phyloP scores from a whole-genome alignment of 2,329 filamentous ascomycete genomes.

The Thielaviopsis ethacetica region DNA sequence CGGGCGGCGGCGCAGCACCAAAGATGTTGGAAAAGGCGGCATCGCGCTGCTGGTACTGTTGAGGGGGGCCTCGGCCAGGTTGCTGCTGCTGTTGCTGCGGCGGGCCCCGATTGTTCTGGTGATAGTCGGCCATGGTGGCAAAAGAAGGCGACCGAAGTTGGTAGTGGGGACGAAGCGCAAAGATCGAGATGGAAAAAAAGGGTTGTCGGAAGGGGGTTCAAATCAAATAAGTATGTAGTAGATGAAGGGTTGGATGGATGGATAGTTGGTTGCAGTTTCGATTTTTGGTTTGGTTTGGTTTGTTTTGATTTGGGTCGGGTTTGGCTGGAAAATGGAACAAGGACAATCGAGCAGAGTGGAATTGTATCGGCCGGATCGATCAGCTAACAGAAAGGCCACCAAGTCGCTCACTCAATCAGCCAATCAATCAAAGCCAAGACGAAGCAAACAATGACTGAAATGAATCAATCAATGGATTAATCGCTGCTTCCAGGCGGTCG shows the following conservation, averaged over 20 bases:
- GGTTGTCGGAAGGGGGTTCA: not conserved
- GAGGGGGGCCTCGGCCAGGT: slow-evolving; percentile 32
- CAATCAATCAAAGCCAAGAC: not conserved
- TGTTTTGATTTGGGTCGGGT: not conserved
- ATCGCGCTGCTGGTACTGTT: slow-evolving; percentile 59
- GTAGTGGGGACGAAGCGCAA: not conserved
- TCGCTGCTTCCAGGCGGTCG: not conserved
- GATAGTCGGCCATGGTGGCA: slow-evolving; percentile 40
- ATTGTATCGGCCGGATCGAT: not conserved
- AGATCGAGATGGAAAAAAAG: not conserved
- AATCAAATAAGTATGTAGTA: not conserved
- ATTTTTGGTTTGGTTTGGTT: not conserved
- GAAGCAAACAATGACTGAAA: not conserved
- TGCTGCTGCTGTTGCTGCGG: slow-evolving; percentile 25
- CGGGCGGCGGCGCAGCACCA: slow-evolving; percentile 67
- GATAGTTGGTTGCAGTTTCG: too few relatives aligned
- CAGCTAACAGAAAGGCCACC: not conserved
- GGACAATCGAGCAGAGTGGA: not conserved
- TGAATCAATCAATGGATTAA: not conserved
- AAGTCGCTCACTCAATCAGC: not conserved
- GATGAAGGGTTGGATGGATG: not conserved
- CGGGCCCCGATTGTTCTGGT: slow-evolving; percentile 34
- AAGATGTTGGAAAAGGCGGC: slow-evolving; percentile 95
- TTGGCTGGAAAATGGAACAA: not conserved
- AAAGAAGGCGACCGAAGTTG: not conserved